Conservation (phyloP, 805 yeast genomes). For the Myxozyma geophila region DNA sequence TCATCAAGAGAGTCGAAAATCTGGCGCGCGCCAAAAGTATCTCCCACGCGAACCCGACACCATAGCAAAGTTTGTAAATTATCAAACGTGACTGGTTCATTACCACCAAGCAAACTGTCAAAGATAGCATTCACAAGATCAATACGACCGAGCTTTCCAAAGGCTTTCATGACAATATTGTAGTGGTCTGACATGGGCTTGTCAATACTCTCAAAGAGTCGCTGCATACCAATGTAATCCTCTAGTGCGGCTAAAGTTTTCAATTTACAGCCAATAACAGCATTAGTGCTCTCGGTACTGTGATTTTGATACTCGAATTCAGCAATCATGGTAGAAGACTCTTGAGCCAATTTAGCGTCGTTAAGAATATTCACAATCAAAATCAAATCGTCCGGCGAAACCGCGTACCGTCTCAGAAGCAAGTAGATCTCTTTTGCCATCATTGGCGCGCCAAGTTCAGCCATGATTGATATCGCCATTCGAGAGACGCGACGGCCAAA, state of each 20-base stretch:
- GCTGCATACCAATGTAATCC: conserved; percentile 26
- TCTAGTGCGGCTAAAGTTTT: conserved; percentile 19
- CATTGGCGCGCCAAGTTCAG: conserved; percentile 15
- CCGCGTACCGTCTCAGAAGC: conserved; percentile 3
- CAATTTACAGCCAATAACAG: conserved; percentile 17
- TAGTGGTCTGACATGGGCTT: conserved; percentile 25
- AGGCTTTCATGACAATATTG: conserved; percentile 27
- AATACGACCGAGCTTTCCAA: conserved; percentile 28
- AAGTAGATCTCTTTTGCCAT: conserved; percentile 15
- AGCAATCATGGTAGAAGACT: conserved; percentile 15
- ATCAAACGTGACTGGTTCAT: conserved; percentile 1
- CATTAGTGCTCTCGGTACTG: neutral
- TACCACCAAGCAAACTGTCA: conserved; percentile 16
- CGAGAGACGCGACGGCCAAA: conserved; percentile 24
- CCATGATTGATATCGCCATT: conserved; percentile 12
- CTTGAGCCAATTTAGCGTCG: neutral
- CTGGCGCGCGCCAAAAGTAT: conserved; percentile 20
- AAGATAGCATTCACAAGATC: conserved; percentile 22
- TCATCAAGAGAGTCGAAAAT: conserved; percentile 17
- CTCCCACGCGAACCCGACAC: conserved; percentile 25
- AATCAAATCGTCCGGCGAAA: conserved; percentile 16
- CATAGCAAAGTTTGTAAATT: conserved; percentile 23
- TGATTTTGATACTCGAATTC: conserved; percentile 8
- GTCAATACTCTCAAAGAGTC: conserved; percentile 24
- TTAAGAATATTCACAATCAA: conserved; percentile 8